Evolutionary conservation across 108 stramenopile genomes (phyloP).

Genomic region (Cylindrotheca closterium): DNA sequence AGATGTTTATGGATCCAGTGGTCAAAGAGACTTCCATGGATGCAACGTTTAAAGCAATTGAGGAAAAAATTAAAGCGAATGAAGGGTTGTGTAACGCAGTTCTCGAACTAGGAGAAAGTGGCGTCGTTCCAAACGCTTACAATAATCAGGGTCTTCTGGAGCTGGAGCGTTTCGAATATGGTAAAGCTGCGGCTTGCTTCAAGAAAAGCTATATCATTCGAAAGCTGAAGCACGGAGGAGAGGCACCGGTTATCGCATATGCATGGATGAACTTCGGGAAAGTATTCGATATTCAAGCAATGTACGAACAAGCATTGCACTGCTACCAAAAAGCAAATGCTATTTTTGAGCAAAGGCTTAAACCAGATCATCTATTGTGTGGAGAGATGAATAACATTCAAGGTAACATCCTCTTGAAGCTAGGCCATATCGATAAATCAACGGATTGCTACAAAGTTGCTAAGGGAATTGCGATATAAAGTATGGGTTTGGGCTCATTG

Average conservation of each 20-base stretch:
- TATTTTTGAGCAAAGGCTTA: neutral
- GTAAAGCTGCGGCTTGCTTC: neutral
- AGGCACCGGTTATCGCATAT: neutral
- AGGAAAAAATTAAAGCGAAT: neutral
- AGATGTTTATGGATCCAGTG: neutral
- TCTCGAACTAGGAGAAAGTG: neutral
- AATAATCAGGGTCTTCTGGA: neutral
- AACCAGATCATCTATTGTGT: neutral
- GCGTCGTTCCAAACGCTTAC: neutral
- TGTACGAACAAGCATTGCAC: slow-evolving; percentile 1
- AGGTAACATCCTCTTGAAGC: neutral
- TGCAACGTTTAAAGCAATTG: neutral
- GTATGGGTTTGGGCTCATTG: neutral
- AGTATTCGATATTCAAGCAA: neutral
- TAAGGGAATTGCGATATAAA: neutral
- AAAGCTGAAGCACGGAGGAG: neutral
- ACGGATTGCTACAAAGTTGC: neutral
- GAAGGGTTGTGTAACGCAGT: neutral
- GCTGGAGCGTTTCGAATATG: slow-evolving; percentile 1
- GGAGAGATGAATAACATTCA: neutral
- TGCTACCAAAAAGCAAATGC: neutral
- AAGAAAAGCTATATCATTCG: slow-evolving; percentile 1
- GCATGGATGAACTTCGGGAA: neutral
- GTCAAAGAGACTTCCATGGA: neutral
- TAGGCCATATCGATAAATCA: neutral